phyloP scores from a whole-genome alignment of 768 basidiomycete species.

The Amanita muscaria region DNA sequence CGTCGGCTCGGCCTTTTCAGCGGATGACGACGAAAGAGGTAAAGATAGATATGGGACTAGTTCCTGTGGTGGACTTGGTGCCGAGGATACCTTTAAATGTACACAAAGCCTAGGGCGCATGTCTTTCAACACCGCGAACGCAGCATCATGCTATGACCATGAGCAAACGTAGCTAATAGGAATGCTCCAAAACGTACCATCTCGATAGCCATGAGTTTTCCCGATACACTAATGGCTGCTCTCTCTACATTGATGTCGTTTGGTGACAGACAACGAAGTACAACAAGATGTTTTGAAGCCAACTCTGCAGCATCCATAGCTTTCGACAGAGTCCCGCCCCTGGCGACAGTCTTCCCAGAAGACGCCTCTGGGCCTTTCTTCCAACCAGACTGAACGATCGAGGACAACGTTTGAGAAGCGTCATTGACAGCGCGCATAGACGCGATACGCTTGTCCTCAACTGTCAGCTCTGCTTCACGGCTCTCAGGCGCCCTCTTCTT shows the following conservation, averaged over 20 bases:
- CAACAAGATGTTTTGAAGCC: slow-evolving; percentile 35
- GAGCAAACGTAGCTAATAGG: slow-evolving; percentile 1
- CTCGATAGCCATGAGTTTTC: slow-evolving; percentile 59
- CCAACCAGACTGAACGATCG: slow-evolving; percentile 50
- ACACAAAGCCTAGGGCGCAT: slow-evolving; percentile 36
- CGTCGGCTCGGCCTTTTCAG: slow-evolving; percentile 19
- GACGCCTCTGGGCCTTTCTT: slow-evolving; percentile 29
- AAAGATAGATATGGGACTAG: slow-evolving; percentile 22
- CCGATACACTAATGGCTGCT: slow-evolving; percentile 58
- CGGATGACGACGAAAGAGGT: slow-evolving; percentile 33
- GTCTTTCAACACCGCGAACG: slow-evolving; percentile 34
- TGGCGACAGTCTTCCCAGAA: slow-evolving; percentile 17
- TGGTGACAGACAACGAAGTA: slow-evolving; percentile 36
- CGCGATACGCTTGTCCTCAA: slow-evolving; percentile 29
- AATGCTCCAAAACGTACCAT: slow-evolving; percentile 45
- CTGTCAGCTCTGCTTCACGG: slow-evolving; percentile 6
- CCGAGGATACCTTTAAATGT: slow-evolving; percentile 18
- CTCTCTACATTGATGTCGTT: slow-evolving; percentile 61
- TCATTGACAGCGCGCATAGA: slow-evolving; percentile 62
- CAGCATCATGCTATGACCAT: slow-evolving; percentile 41
- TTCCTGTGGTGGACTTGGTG: slow-evolving; percentile 3
- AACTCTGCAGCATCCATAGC: slow-evolving; percentile 29
- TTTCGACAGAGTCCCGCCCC: slow-evolving; percentile 15
- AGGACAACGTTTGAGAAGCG: slow-evolving; percentile 49
- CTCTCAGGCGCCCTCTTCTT: slow-evolving; percentile 1